phyloP scores from a whole-genome alignment of 805 yeast genomes.

The Nakazawaea siamensis region DNA sequence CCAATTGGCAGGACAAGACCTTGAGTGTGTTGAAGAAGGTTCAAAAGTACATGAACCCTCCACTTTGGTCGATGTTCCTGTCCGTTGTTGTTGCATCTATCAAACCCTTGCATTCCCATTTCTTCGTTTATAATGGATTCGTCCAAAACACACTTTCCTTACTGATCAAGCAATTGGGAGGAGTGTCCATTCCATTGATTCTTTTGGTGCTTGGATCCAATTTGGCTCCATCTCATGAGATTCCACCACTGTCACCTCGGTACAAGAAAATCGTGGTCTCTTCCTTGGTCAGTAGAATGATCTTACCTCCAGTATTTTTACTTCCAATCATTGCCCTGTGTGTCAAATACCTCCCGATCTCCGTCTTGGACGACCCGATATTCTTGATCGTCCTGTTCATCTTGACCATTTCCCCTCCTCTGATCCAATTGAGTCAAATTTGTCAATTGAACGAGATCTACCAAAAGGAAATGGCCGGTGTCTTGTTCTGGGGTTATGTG shows the following conservation, averaged over 20 bases:
- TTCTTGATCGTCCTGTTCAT: conserved; percentile 70
- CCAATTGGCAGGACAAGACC: not conserved
- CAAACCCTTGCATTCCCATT: conserved; percentile 45
- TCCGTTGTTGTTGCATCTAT: conserved; percentile 65
- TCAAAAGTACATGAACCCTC: conserved; percentile 64
- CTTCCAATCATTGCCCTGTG: conserved; percentile 58
- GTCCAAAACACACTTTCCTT: conserved; percentile 56
- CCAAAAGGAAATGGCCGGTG: conserved; percentile 79
- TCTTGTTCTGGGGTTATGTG: conserved; percentile 76
- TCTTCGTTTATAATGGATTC: conserved; percentile 54
- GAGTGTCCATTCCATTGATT: conserved; percentile 71
- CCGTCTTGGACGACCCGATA: conserved; percentile 75
- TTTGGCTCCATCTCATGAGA: conserved; percentile 57
- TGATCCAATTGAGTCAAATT: conserved; percentile 75
- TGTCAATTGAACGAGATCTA: conserved; percentile 69
- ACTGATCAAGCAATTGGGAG: conserved; percentile 58
- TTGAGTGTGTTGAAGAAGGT: conserved; percentile 16
- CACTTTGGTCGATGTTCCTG: conserved; percentile 66
- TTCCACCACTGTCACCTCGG: conserved; percentile 57
- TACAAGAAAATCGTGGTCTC: conserved; percentile 59
- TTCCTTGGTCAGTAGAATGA: conserved; percentile 70
- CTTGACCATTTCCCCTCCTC: conserved; percentile 75
- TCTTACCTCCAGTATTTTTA: conserved; percentile 59
- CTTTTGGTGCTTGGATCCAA: conserved; percentile 75
- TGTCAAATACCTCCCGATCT: conserved; percentile 55